These are phyloP conservation scores for Solanum tarapatanum DNA, from an alignment of 257 asterid genomes.

Conservation along the genomic window DNA sequence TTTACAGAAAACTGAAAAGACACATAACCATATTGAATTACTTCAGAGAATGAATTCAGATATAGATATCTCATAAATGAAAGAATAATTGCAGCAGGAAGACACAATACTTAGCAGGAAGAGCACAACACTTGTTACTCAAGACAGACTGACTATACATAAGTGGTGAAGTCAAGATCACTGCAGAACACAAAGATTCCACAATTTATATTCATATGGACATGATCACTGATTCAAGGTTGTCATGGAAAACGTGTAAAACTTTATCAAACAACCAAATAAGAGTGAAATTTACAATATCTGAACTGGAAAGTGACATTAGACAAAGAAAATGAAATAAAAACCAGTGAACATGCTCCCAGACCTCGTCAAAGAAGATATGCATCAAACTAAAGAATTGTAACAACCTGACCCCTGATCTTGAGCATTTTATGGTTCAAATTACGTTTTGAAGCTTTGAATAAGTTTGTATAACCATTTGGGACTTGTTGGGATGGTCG, in stretches of 20 bases:
- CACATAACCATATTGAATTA: neutral
- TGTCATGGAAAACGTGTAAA: no score
- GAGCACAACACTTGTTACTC: no score
- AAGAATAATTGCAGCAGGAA: neutral
- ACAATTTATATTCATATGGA: no score
- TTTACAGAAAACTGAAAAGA: neutral
- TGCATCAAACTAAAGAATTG: neutral
- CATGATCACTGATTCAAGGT: no score
- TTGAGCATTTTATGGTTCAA: neutral
- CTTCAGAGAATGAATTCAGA: neutral
- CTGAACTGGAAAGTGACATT: neutral
- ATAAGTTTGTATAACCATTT: neutral
- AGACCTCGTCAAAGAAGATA: neutral
- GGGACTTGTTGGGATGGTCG: neutral
- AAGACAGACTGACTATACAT: no score
- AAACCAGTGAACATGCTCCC: neutral
- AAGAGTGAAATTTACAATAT: no score
- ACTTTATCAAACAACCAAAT: no score
- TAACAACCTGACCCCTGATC: neutral
- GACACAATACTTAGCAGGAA: no score
- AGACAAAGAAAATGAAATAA: neutral
- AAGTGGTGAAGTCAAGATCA: no score
- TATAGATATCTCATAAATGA: neutral
- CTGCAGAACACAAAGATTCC: no score
- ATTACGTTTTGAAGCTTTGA: neutral